Base-by-base conservation (phyloP, 371 early-diverging fungal genomes). In the Mucor indicus region DNA sequence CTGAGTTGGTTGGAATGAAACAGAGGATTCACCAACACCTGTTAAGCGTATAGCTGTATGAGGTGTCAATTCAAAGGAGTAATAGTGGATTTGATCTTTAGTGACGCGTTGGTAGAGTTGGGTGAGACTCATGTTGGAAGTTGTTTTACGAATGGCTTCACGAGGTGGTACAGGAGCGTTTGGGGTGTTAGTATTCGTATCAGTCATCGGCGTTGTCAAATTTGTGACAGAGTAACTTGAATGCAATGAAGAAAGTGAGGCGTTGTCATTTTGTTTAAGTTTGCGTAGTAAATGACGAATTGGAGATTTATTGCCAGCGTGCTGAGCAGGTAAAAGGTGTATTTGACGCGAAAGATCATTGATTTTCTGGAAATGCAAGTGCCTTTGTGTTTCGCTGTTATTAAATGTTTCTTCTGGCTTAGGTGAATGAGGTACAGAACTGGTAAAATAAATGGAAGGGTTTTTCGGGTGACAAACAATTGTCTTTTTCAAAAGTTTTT, bases 401-500 rank as follows among this genome's bases (percentile, higher is more conserved):
- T 49, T 44, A 36, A 57, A 53, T 9, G 40, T 63, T n/a, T 66
- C 69, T 46, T 72, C 69, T 11, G 58, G 48, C 12, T 56, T 60
- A 2, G 72, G 35, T 19, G 67, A 54, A 38, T 63, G 67, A 6
- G 67, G 53, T 21, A 57, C 43, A 15, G 44, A 11, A 22, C 63
- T 63, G 23, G 74, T 73, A 31, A 57, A 73, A 44, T 73, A 73
- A 12, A 67, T 73, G 0, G 70, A 73, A 1, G 64, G 57, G 29
- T 60, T 69, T 10, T 67, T 55, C 3, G 74, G 74, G 45, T 73
- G 74, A 29, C 67, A 73, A 10, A 73, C 55, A n/a, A 73, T 36
- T 1, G 74, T 69, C 11, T 56, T 46, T 15, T 57, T 67, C 9
- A 62, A 61, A 3, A 30, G 39, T 17, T 57, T 46, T 10, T 50